Evolutionary conservation across 129 eudicot species (phyloP), one percentile per base, ranked within the genome.

Genomic region (Logfia minima): DNA sequence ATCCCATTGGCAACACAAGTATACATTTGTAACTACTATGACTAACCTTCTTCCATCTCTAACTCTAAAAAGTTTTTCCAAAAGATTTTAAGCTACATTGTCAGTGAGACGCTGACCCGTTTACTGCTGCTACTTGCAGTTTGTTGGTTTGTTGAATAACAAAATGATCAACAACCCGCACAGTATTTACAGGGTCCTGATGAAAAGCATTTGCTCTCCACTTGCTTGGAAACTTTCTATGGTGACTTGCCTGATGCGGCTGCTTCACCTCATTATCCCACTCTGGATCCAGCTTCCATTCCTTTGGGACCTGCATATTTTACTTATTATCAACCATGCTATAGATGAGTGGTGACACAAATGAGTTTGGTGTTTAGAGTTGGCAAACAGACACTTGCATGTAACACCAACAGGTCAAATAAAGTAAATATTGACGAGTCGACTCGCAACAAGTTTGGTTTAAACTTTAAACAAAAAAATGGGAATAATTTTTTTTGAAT

Each of bases 261-360:
- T 86, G 89, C 73, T 79, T 86, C 39, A 83, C 66, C 76, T 95
- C 99, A 2, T 83, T 88, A 3, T 95, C 99, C 99, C 99, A 95
- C 35, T 86, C 89, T 0, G 99, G 92, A 82, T 95, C 99, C 87
- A 91, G 16, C 79, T 95, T 91, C 99, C 99, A 95, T 68, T 91
- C 96, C 83, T 95, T 95, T 0, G 99, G 97, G 11, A 95, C 97
- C 99, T 95, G 86, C 78, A 83, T 23, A 80, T 14, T 10, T 66
- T 24, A 16, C 45, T 1, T 19, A n/a, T 58, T 58, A 58, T 19
- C 26, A 58, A 22, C 28, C 28, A 21, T 58, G 63, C 26, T 2
- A 58, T 19, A 58, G 63, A 58, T 58, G 63, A 8, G 10, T 56
- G 63, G 18, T 23, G 34, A 13, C 35, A 23, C 34, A 6, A 62